Evolutionary conservation across 805 yeast genomes (phyloP), one percentile per base, ranked within the genome.

Genomic region (Spathaspora sp.): DNA sequence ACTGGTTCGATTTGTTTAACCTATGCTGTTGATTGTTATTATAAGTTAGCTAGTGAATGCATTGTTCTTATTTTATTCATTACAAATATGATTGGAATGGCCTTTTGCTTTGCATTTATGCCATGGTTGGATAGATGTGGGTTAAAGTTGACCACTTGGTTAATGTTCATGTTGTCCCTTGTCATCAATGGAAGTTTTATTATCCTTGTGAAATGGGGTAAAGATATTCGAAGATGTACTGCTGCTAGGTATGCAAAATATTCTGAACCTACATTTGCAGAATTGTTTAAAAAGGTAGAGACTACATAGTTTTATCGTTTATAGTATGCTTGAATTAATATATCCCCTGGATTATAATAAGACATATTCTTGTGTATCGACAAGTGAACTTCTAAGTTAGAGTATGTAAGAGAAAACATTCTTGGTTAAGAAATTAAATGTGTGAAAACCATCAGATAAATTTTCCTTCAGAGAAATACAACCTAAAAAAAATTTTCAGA

Each of bases 311-410:
- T 42, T 10, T 14, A 42, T 32, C 8, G 26, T 42, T 19, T 19
- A n/a, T 14, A n/a, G 16, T 23, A 35, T 7, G 4, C 8, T 31
- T 31, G 35, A 5, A 14, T 31, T 8, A 23, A 11, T 31, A 31
- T 5, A 31, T 31, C 12, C n/a, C 11, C 3, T 11, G 19, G 26
- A 3, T 54, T 52, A 69, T 46, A 70, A 68, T 59, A 76, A 68
- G 61, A 87, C 92, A 29, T 70, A 74, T 48, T 87, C 94, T 51
- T 87, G 96, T 47, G 83, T 86, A 49, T 81, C 84, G 38, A 83
- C 81, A 47, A 89, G 84, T 3, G 79, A 70, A 57, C 79, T 85
- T 72, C 94, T 94, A 61, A 23, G 26, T 23, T 23, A 23, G 26
- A 23, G 26, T 23, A 23, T 29, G 4, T 12, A 5, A 9, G 32